Conservation (phyloP, 305 asterid species). For the Solanum hybrid region DNA sequence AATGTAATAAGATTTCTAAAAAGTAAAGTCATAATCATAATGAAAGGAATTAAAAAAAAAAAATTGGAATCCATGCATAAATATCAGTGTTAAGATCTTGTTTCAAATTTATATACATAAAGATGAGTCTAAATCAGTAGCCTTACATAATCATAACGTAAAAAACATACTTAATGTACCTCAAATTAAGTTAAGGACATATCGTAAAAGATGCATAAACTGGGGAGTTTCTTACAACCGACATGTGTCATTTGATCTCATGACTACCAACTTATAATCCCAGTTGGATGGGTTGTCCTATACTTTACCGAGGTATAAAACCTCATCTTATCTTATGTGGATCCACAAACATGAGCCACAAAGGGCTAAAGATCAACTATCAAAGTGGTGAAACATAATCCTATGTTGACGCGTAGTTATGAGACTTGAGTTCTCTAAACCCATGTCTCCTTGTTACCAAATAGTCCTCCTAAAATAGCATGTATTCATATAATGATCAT, state of each 20-base stretch:
- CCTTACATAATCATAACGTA: neutral
- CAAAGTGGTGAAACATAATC: neutral
- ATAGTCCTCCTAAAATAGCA: neutral
- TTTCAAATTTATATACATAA: neutral
- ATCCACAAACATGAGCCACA: neutral
- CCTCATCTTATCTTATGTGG: neutral
- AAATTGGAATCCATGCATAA: neutral
- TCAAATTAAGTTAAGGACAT: neutral
- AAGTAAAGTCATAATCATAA: neutral
- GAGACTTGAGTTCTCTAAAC: neutral
- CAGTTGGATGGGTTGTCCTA: neutral
- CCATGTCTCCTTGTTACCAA: neutral
- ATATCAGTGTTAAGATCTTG: neutral
- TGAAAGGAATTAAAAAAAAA: neutral
- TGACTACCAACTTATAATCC: neutral
- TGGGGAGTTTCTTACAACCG: neutral
- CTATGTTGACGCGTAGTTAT: neutral
- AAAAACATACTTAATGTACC: neutral
- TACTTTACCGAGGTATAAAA: neutral
- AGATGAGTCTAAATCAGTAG: neutral
- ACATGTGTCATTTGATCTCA: neutral
- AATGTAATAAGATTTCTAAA: neutral
- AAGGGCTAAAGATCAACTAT: neutral
- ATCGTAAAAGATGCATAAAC: neutral
- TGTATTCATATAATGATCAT: neutral